phyloP scores from a whole-genome alignment of 2,329 filamentous ascomycete genomes.

The Sclerotinia glacialis region DNA sequence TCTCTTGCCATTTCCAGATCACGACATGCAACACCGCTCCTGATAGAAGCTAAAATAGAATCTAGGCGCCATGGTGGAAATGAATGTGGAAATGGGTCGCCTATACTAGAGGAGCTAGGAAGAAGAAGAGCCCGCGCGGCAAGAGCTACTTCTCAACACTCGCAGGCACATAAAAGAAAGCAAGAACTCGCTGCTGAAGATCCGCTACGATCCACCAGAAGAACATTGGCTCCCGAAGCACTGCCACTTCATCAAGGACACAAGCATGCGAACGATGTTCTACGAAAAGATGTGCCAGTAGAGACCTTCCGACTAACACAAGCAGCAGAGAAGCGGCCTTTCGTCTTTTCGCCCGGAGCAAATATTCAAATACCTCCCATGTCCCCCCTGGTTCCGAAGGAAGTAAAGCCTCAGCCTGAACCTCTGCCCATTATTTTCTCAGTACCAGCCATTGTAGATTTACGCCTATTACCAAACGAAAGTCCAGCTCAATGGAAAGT shows the following conservation, averaged over 20 bases:
- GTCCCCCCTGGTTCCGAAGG: not conserved
- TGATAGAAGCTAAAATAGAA: not conserved
- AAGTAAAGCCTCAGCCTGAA: not conserved
- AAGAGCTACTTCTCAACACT: not conserved
- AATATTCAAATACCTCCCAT: not conserved
- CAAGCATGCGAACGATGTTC: not conserved
- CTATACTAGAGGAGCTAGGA: not conserved
- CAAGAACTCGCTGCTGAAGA: not conserved
- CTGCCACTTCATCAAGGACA: not conserved
- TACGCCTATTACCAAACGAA: not conserved
- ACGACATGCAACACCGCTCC: not conserved
- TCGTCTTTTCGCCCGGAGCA: not conserved
- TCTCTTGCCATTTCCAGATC: not conserved
- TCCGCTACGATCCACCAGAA: not conserved
- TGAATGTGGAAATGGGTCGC: not conserved
- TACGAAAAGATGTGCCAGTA: not conserved
- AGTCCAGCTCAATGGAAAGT: slow-evolving; percentile 11
- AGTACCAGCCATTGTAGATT: not conserved
- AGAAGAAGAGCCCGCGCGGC: not conserved
- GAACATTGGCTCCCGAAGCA: not conserved
- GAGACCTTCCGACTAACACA: too few relatives aligned
- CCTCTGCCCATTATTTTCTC: not conserved
- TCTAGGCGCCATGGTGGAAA: not conserved
- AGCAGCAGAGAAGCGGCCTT: not conserved
- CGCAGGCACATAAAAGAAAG: not conserved